Evolutionary conservation across 345 rosid species (phyloP).

Genomic region (Populus simonii): DNA sequence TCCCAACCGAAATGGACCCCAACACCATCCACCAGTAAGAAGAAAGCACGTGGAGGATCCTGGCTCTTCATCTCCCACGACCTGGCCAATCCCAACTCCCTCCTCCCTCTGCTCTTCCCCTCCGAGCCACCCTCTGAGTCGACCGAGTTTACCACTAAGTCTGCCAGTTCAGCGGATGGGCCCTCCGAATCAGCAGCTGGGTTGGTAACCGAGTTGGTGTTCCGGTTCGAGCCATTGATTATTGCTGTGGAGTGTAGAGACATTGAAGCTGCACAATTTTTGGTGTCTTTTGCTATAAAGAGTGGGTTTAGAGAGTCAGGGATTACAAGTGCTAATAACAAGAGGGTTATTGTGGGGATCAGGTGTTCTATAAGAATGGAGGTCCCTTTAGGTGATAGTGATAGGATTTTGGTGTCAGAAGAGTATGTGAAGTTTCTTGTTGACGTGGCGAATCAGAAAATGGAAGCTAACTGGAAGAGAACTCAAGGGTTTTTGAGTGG

Average conservation of each 20-base stretch:
- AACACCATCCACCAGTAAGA: constrained; percentile 25
- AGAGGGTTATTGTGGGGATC: constrained; percentile 73
- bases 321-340: constrained; percentile 61
- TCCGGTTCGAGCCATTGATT: constrained; percentile 86
- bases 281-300: constrained; percentile 67
- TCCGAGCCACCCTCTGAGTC: no score
- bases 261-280: constrained; percentile 52
- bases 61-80: constrained; percentile 81
- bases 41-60: constrained; percentile 83
- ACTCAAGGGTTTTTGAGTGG: constrained; percentile 53
- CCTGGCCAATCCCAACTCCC: constrained; percentile 45
- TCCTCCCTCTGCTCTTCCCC: constrained; percentile 57
- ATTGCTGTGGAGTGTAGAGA: constrained; percentile 77
- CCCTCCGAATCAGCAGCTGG: constrained; percentile 1
- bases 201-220: constrained; percentile 43
- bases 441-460: constrained; percentile 72
- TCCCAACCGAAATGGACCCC: constrained; percentile 51
- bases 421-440: constrained; percentile 75
- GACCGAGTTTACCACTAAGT: no score
- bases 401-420: constrained; percentile 45
- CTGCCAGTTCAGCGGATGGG: no score
- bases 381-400: constrained; percentile 69
- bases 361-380: constrained; percentile 83
- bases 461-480: constrained; percentile 76
- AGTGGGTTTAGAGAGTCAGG: constrained; percentile 87